phyloP scores from a whole-genome alignment of 1,139 yeast species.

The Citeromyces siamensis region DNA sequence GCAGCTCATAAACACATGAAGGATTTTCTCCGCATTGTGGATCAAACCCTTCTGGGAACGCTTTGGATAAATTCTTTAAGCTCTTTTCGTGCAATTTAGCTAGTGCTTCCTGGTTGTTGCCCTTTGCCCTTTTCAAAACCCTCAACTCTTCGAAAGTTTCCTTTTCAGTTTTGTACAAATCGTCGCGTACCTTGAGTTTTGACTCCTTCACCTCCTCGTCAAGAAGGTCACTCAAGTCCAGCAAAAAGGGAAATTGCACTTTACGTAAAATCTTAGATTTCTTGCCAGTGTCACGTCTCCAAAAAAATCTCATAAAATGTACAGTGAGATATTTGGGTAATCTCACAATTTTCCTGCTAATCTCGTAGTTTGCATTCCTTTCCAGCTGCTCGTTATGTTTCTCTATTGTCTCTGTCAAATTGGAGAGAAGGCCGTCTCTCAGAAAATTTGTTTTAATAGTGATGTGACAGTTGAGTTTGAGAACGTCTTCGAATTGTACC shows the following conservation, averaged over 20 bases:
- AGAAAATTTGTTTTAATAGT: slow-evolving; percentile 76
- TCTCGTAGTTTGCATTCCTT: slow-evolving; percentile 57
- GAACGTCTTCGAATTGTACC: slow-evolving; percentile 38
- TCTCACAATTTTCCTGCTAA: slow-evolving; percentile 57
- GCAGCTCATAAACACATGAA: slow-evolving; percentile 74
- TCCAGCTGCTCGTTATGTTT: slow-evolving; percentile 65
- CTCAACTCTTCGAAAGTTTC: slow-evolving; percentile 61
- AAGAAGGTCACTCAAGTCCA: slow-evolving; percentile 78
- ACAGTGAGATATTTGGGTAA: slow-evolving; percentile 84
- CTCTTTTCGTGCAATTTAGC: slow-evolving; percentile 32
- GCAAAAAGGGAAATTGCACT: slow-evolving; percentile 88
- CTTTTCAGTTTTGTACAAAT: slow-evolving; percentile 65
- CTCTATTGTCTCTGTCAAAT: slow-evolving; percentile 66
- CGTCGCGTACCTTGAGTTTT: slow-evolving; percentile 66
- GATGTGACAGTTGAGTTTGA: slow-evolving; percentile 83
- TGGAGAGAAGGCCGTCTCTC: slow-evolving; percentile 71
- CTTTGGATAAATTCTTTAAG: slow-evolving; percentile 26
- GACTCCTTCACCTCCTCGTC: slow-evolving; percentile 59
- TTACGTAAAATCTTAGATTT: slow-evolving; percentile 89
- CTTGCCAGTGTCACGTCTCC: slow-evolving; percentile 87
- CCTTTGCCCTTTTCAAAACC: slow-evolving; percentile 62
- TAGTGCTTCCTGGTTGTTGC: slow-evolving; percentile 29
- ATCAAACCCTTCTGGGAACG: slow-evolving; percentile 21
- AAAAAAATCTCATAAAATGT: slow-evolving; percentile 87
- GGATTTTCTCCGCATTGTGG: slow-evolving; percentile 57